Evolutionary conservation across 352 stramenopile genomes (phyloP).

Genomic region (Phytophthora palmivora): DNA sequence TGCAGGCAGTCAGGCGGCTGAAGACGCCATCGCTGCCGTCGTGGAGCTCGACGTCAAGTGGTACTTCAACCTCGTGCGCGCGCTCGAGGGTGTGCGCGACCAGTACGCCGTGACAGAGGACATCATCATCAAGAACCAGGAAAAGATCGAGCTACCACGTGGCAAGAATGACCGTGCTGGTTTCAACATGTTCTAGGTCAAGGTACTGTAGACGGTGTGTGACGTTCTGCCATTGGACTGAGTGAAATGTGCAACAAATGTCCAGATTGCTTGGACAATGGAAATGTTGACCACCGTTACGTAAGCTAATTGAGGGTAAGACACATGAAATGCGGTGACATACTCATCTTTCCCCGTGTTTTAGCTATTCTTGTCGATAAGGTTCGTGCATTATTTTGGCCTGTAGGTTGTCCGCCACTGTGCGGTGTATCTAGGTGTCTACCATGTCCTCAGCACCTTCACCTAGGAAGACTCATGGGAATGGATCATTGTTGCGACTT

Average conservation of each 20-base stretch:
- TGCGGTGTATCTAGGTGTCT: not conserved
- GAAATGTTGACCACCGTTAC: not conserved
- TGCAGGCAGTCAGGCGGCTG: slow-evolving; percentile 33
- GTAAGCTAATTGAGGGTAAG: slow-evolving; percentile 18
- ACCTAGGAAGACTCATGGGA: slow-evolving; percentile 24
- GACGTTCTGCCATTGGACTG: slow-evolving; percentile 8
- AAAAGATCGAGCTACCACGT: slow-evolving; percentile 81
- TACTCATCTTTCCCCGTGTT: not conserved
- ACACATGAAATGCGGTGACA: slow-evolving; percentile 9
- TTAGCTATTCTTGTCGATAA: slow-evolving; percentile 18
- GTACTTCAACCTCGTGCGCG: slow-evolving; percentile 78
- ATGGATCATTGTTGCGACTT: slow-evolving; percentile 19
- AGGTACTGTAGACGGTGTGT: slow-evolving; percentile 2
- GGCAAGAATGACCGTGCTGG: slow-evolving; percentile 69
- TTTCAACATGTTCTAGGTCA: slow-evolving; percentile 83
- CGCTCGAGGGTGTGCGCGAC: slow-evolving; percentile 77
- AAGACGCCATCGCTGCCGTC: slow-evolving; percentile 73
- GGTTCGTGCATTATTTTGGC: slow-evolving; percentile 13
- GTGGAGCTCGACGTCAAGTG: slow-evolving; percentile 87
- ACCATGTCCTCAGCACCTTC: slow-evolving; percentile 20
- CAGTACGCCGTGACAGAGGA: slow-evolving; percentile 80
- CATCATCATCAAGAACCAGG: slow-evolving; percentile 79
- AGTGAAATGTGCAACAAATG: slow-evolving; percentile 8
- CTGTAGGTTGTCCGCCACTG: slow-evolving; percentile 1
- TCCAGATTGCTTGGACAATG: slow-evolving; percentile 8